Percentiles rank a stretch among this genome's conserved stretches.
These are phyloP conservation scores for Brettanomyces sp. DNA, from an alignment of 805 yeast genomes.

Conservation along the genomic window DNA sequence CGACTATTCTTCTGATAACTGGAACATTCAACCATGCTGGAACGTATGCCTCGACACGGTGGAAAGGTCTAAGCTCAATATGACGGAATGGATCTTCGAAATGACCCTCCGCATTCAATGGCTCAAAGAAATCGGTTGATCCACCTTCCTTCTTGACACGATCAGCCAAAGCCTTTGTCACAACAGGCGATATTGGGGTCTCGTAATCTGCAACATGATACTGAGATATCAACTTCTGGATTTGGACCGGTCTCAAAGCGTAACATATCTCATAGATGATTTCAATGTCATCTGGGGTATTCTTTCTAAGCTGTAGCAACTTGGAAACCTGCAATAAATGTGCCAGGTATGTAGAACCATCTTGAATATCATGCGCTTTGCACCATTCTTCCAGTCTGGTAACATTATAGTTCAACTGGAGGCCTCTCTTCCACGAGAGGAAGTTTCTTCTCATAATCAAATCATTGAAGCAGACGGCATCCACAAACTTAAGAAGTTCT, in stretches of 20 bases:
- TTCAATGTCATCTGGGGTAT: slow-evolving; percentile 79
- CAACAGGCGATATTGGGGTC: slow-evolving; percentile 77
- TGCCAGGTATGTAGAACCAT: slow-evolving; percentile 73
- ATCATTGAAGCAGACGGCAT: slow-evolving; percentile 91
- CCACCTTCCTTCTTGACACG: slow-evolving; percentile 53
- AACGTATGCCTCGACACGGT: slow-evolving; percentile 79
- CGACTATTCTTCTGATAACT: slow-evolving; percentile 77
- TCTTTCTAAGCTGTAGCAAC: slow-evolving; percentile 83
- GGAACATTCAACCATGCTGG: slow-evolving; percentile 94
- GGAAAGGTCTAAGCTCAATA: slow-evolving; percentile 66
- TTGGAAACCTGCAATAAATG: slow-evolving; percentile 91
- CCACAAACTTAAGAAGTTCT: slow-evolving; percentile 78
- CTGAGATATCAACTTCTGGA: slow-evolving; percentile 83
- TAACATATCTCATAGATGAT: slow-evolving; percentile 92
- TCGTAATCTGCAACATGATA: slow-evolving; percentile 92
- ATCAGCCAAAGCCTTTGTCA: slow-evolving; percentile 73
- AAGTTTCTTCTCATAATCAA: slow-evolving; percentile 90
- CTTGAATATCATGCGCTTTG: slow-evolving; percentile 82
- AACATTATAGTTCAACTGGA: slow-evolving; percentile 92
- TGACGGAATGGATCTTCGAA: slow-evolving; percentile 78
- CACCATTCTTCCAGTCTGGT: slow-evolving; percentile 98
- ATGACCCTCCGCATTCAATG: slow-evolving; percentile 61
- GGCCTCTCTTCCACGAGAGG: slow-evolving; percentile 94
- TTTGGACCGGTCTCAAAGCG: slow-evolving; percentile 88
- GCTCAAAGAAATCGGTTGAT: slow-evolving; percentile 59